Evolutionary conservation across 192 early-diverging fungal species (phyloP), one percentile per base, ranked within the genome.

Genomic region (Rhizophagus sp.): DNA sequence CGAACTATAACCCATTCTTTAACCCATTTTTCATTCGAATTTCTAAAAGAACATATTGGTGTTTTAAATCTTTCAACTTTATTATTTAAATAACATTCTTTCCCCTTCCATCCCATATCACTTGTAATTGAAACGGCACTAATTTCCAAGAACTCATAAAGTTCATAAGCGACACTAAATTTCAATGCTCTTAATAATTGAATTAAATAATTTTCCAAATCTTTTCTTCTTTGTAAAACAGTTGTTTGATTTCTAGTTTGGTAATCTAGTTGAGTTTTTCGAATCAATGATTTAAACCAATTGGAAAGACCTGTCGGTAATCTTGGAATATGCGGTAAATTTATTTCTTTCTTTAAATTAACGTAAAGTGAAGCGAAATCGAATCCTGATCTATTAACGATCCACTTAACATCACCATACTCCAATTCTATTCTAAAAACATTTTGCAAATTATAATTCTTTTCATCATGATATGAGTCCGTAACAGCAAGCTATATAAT

Each of bases 51-150:
- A 63, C 83, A 86, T 39, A 88, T 86, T 33, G 85, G 80, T 9
- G 84, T 86, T 10, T 70, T 84, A n/a, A 84, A 86, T 78, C 88
- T 88, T 63, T 91, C 89, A 33, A 90, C 84, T 41, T 89, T 90
- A 41, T 89, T 88, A 62, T 93, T 91, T 72, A 95, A 79, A 73
- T 91, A 91, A 19, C 91, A 91, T 78, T 95, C 94, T 73, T 95
- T 95, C 47, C 94, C 94, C 77, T 95, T 95, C 94, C 94, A 95
- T 0, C 94, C 92, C 85, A 94, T 92, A 70, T 94, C 92, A 75
- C 89, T 92, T 57, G 90, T 89, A 67, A 95, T 88, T 22, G 90
- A 92, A 52, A 93, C 86, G 10, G 91, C 89, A 78, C 90, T 91
- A 62, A 95, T 83, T 82, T 94, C 94, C 57, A 95, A 76, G 79